Conservation (phyloP, 768 basidiomycete genomes). For the Austroboletus eburneus region DNA sequence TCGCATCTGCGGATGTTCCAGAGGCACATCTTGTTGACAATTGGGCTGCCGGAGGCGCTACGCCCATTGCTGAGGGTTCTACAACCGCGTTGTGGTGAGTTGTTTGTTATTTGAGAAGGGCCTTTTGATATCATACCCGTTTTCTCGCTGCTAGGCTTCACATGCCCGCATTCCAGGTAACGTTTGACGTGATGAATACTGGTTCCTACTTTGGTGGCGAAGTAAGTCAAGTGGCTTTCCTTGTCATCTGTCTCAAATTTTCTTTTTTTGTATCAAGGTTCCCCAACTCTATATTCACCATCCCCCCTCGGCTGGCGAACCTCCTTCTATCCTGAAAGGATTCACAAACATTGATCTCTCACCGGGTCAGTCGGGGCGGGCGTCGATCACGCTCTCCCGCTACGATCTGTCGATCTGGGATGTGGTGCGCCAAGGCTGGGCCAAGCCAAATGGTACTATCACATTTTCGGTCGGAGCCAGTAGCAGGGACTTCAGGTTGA, state of each 20-base stretch:
- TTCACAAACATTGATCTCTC: conserved; percentile 56
- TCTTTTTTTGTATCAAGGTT: conserved; percentile 37
- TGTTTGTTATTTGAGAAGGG: background rate
- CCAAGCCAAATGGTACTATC: conserved; percentile 59
- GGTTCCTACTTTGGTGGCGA: conserved; percentile 64
- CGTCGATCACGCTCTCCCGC: conserved; percentile 57
- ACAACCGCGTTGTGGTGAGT: conserved; percentile 56
- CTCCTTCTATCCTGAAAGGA: conserved; percentile 66
- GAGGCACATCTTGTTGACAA: conserved; percentile 33
- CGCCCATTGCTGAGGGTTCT: conserved; percentile 52
- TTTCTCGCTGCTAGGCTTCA: conserved; percentile 47
- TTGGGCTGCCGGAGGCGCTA: conserved; percentile 60
- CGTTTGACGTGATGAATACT: conserved; percentile 63
- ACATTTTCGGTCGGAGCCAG: conserved; percentile 64
- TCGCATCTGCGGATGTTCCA: conserved; percentile 34
- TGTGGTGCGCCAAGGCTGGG: conserved; percentile 68
- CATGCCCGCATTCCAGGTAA: conserved; percentile 56
- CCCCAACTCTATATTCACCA: conserved; percentile 75
- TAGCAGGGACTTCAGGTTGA: conserved; percentile 56
- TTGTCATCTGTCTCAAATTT: background rate
- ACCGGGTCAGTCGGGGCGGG: conserved; percentile 43
- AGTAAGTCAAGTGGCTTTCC: conserved; percentile 32
- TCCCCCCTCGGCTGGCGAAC: conserved; percentile 59
- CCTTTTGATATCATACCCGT: background rate
- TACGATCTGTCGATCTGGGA: conserved; percentile 80